Evolutionary conservation across 2,329 filamentous ascomycete species (phyloP), one percentile per base, ranked within the genome.

Genomic region (Trichoderma harzianum): DNA sequence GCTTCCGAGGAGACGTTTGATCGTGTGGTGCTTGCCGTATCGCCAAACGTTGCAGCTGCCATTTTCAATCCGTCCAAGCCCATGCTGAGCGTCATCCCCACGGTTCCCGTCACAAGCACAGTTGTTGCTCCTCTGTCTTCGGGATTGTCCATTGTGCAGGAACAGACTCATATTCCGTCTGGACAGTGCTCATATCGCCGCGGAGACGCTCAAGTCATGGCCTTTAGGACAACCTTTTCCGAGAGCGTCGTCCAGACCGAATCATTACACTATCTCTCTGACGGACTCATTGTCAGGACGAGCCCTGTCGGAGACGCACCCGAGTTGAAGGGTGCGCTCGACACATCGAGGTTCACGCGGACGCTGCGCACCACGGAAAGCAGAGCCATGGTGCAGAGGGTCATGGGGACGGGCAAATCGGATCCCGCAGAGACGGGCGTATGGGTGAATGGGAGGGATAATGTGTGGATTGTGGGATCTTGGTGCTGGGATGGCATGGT

Each of bases 401-500:
- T 89, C 12, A 84, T 88, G 75, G 62, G 70, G 2, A 75, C 74
- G 34, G 55, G 28, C 26, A 58, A 58, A 74, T 73, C 26, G 36
- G 8, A 11, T 67, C 72, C 0, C 66, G 72, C 6, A 66, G 61
- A 6, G 30, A 16, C 3, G 4, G 11, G 8, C 5, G 53, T 11
- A 24, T 90, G 88, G 87, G 81, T 78, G 8, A 90, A 88, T 71
- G 88, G 88, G 0, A 80, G 87, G 64, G 82, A 83, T 8, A 83
- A 84, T 53, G 84, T 90, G 0, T 90, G 85, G 83, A 75, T 90
- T 14, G 82, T 84, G 1, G 88, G 88, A 7, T 86, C 87, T 0
- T 90, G 88, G 89, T 90, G 88, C 74, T 90, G 88, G 88, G 88
- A 90, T 77, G 88, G 88, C 3, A 88, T 90, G 87, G 87, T 90